phyloP scores from a whole-genome alignment of 768 basidiomycete genomes.

The Suillus subalutaceus region DNA sequence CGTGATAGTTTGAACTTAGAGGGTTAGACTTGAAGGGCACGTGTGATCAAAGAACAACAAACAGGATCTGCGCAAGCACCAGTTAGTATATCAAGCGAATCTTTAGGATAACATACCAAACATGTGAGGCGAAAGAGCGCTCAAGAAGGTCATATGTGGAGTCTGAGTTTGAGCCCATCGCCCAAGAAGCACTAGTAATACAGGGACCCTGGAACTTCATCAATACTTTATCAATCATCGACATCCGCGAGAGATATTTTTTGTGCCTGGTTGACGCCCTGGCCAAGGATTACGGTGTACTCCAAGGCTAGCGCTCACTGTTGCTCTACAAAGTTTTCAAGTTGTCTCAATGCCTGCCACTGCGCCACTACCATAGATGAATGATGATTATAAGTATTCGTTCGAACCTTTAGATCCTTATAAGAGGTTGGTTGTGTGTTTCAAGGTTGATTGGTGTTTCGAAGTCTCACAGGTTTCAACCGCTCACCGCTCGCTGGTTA shows the following conservation, averaged over 20 bases:
- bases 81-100: not conserved
- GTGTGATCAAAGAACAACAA: slow-evolving; percentile 1
- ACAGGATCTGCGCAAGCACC: slow-evolving; percentile 2
- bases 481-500: no score
- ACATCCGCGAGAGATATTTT: not conserved
- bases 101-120: not conserved
- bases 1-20: not conserved
- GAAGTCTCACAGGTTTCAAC: no score
- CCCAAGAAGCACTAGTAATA: not conserved
- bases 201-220: not conserved
- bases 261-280: no score
- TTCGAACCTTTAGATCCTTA: no score
- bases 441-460: no score
- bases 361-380: no score
- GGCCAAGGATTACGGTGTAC: no score
- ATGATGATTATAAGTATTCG: no score
- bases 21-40: not conserved
- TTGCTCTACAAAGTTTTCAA: not conserved
- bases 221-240: not conserved
- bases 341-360: no score
- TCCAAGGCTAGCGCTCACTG: no score
- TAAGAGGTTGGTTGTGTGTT: no score
- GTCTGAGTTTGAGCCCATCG: not conserved
- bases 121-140: not conserved
- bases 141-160: not conserved